phyloP scores from a whole-genome alignment of 192 early-diverging fungal species.

The Endogone sp. region DNA sequence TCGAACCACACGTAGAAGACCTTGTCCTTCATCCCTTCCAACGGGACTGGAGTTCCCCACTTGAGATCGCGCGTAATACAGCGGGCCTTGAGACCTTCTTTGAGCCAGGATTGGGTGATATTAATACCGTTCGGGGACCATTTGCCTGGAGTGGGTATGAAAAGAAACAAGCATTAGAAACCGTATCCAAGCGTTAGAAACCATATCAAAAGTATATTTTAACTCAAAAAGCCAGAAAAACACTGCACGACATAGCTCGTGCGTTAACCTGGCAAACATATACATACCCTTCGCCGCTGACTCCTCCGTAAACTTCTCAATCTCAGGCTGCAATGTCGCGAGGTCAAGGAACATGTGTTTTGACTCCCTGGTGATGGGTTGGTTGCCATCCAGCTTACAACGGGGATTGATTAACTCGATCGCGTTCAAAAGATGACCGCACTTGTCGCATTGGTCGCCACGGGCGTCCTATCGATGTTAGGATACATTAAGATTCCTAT shows the following conservation, averaged over 20 bases:
- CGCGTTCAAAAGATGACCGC: conserved; percentile 87
- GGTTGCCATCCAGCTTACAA: conserved; percentile 88
- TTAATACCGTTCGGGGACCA: conserved; percentile 87
- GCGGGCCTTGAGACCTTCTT: conserved; percentile 86
- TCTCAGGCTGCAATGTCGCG: conserved; percentile 63
- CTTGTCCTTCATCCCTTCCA: conserved; percentile 78
- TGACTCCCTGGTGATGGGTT: conserved; percentile 77
- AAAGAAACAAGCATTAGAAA: too few relatives aligned
- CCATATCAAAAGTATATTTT: too few relatives aligned
- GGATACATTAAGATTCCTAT: not conserved
- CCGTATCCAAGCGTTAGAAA: too few relatives aligned
- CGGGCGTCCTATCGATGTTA: conserved; percentile 68
- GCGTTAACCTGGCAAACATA: not conserved
- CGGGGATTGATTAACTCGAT: conserved; percentile 89
- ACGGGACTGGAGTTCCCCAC: conserved; percentile 96
- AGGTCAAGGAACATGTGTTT: conserved; percentile 92
- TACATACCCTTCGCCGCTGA: conserved; percentile 58
- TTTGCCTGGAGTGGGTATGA: conserved; percentile 20
- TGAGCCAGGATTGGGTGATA: conserved; percentile 92
- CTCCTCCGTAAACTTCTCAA: conserved; percentile 73
- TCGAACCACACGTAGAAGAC: conserved; percentile 99
- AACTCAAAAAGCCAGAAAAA: too few relatives aligned
- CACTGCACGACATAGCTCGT: too few relatives aligned
- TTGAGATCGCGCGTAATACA: conserved; percentile 99
- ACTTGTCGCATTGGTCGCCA: conserved; percentile 98